These are phyloP conservation scores for Prunus salicina DNA, from an alignment of 306 rosid genomes.

Conservation along the genomic window DNA sequence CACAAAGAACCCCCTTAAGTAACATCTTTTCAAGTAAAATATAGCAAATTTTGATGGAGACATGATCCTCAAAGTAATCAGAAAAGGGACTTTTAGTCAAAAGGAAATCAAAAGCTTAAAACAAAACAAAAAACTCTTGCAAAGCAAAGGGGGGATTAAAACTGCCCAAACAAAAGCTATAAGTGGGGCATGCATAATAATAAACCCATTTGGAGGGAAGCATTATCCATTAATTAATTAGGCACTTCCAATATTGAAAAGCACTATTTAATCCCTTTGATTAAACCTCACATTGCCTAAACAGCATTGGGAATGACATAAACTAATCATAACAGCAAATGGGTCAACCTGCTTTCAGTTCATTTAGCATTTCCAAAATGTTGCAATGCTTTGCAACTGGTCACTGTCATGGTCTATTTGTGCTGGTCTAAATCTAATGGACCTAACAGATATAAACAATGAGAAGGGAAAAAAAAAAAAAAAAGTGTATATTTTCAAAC, in stretches of 20 bases:
- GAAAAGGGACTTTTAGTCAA: conserved; percentile 49
- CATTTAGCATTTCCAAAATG: conserved; percentile 41
- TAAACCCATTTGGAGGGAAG: conserved; percentile 19
- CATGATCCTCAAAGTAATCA: conserved; percentile 44
- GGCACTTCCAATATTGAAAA: conserved; percentile 27
- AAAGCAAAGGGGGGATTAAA: conserved; percentile 44
- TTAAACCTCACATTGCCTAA: conserved; percentile 48
- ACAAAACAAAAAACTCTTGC: conserved; percentile 28
- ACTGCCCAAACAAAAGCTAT: conserved; percentile 55
- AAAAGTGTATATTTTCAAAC: conserved; percentile 16
- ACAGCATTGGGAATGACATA: conserved; percentile 70
- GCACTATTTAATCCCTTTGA: conserved; percentile 28
- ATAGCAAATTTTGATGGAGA: conserved; percentile 30
- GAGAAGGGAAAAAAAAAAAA: background rate
- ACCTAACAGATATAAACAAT: conserved; percentile 14
- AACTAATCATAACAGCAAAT: conserved; percentile 48
- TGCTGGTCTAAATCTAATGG: conserved; percentile 19
- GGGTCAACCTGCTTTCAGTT: conserved; percentile 55
- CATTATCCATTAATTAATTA: conserved; percentile 10
- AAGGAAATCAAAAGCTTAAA: conserved; percentile 52
- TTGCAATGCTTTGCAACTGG: conserved; percentile 37
- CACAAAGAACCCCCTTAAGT: conserved; percentile 13
- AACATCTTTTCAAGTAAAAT: background rate
- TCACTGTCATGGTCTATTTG: conserved; percentile 36
- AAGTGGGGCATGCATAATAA: conserved; percentile 30